Evolutionary conservation across 768 basidiomycete species (phyloP), one percentile per base, ranked within the genome.

Genomic region (Rossbeevera mucosa): DNA sequence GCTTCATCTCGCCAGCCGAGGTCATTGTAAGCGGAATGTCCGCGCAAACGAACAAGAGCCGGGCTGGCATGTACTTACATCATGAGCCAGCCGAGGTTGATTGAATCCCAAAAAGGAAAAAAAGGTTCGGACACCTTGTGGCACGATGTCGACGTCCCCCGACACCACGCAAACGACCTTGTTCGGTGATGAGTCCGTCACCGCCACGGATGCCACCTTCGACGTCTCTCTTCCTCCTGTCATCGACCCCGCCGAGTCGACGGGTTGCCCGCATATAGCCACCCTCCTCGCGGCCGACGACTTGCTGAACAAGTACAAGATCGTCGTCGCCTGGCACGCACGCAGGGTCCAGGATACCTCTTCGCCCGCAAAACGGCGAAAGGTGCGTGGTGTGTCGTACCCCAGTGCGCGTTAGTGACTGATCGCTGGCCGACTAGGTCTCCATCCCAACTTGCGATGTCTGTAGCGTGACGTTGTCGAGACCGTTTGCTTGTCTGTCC

Each of bases 401-500:
- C n/a, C n/a, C n/a, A n/a, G n/a, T 21, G 13, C 36, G 38, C 43
- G 7, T 16, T 33, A 4, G 36, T 56, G 36, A 47, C 41, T 3
- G 11, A 20, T 22, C 20, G 7, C 14, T 5, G 2, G 14, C 14
- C 11, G 28, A 26, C 1, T 40, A 85, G 83, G 64, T 79, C 29
- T 67, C 85, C 4, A 72, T 76, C 16, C 89, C 90, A 11, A 69
- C 76, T 3, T 91, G 90, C 62, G 79, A 77, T 8, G 76, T 73
- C 12, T 92, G 90, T 61, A 68, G 71, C 8, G 47, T 74, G 2
- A 61, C 80, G 2, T 71, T 89, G 25, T 72, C 80, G 1, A 74
- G 88, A 21, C 86, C 89, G 0, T 83, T 86, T 60, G 82, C 78
- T 3, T 92, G 90, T 58, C 71, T 91, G 7, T 76, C 82, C n/a